Percentiles rank a stretch among this genome's conserved stretches.
These are phyloP conservation scores for Saccharomycopsis schoenii DNA, from an alignment of 805 yeast species.

Conservation along the genomic window DNA sequence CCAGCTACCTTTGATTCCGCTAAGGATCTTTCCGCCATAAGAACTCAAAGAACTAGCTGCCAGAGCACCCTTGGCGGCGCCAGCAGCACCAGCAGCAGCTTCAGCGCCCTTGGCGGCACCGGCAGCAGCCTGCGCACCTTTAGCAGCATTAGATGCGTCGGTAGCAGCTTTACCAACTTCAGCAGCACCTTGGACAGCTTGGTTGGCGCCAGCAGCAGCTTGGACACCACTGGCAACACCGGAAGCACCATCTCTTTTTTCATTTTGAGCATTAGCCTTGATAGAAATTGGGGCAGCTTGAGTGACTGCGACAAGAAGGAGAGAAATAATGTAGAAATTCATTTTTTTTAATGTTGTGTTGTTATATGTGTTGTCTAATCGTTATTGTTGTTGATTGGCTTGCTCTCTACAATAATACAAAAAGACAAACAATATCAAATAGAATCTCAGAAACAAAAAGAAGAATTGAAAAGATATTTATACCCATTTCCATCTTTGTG, in stretches of 20 bases:
- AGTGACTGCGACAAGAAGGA: not conserved
- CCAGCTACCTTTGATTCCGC: slow-evolving; percentile 1
- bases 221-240: not conserved
- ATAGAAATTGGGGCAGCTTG: not conserved
- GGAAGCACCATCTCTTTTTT: not conserved
- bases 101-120: not conserved
- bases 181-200: not conserved
- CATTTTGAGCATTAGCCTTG: not conserved
- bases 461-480: not conserved
- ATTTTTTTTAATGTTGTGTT: not conserved
- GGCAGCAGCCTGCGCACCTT: not conserved
- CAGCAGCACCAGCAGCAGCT: not conserved
- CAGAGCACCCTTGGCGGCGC: not conserved
- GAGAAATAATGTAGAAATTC: not conserved
- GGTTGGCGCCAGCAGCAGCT: not conserved
- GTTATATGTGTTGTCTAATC: not conserved
- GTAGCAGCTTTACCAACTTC: not conserved
- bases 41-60: not conserved
- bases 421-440: not conserved
- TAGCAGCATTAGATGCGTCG: not conserved
- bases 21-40: not conserved
- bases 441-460: not conserved
- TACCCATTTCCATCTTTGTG: not conserved
- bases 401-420: no score
- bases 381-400: not conserved